These are phyloP conservation scores for Auriculariales sp. DNA, from an alignment of 768 basidiomycete genomes.

Conservation along the genomic window DNA sequence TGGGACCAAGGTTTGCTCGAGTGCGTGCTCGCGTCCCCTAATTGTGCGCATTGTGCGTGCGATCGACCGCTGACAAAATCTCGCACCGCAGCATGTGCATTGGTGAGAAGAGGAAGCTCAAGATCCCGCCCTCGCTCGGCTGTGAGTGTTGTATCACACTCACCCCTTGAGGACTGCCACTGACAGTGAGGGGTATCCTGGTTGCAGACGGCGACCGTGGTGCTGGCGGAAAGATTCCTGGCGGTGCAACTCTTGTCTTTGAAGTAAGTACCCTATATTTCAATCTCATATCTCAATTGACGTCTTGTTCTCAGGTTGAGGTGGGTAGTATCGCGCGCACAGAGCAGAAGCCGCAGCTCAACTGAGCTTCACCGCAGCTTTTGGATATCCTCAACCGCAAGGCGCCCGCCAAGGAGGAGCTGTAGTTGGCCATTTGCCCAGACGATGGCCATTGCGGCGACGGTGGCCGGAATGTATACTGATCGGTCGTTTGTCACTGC, in stretches of 20 bases:
- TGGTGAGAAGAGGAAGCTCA: conserved; percentile 21
- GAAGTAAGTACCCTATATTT: conserved; percentile 14
- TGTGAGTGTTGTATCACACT: too few species aligned
- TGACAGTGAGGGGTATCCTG: too few species aligned
- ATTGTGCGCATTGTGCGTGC: neutral
- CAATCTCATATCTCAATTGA: neutral
- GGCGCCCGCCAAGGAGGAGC: conserved; percentile 6
- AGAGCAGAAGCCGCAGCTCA: too few species aligned
- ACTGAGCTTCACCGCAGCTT: too few species aligned
- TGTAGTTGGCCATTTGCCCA: too few species aligned
- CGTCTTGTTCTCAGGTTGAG: too few species aligned
- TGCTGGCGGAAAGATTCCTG: conserved; percentile 22
- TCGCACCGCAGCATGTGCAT: conserved; percentile 17
- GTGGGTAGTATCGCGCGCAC: too few species aligned
- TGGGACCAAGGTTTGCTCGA: conserved; percentile 7
- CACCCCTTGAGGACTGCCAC: too few species aligned
- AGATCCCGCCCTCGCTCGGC: conserved; percentile 20
- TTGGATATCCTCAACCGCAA: conserved; percentile 20
- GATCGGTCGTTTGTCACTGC: too few species aligned
- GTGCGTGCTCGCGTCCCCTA: neutral
- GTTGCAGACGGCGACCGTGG: conserved; percentile 13
- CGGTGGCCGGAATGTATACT: too few species aligned
- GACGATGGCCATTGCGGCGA: too few species aligned
- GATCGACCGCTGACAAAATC: neutral
- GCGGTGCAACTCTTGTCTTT: conserved; percentile 19